Conservation (phyloP, 495 filamentous ascomycete species). For the Neurospora sublineolata region DNA sequence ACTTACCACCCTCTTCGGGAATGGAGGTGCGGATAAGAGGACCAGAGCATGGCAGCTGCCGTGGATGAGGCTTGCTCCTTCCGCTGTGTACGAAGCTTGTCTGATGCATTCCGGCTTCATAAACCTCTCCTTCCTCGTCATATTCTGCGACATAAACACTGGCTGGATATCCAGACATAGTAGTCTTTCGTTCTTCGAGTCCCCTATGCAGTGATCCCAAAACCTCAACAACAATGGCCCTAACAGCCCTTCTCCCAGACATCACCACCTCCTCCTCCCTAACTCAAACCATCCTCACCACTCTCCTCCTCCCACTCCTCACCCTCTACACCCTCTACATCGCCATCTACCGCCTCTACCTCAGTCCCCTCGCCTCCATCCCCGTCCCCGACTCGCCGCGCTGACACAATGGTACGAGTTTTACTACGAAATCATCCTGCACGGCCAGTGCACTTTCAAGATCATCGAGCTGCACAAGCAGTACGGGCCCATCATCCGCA, state of each 20-base stretch:
- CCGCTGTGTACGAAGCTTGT: background rate
- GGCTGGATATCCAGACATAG: background rate
- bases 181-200: background rate
- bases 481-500: constrained; percentile 20
- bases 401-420: constrained; percentile 36
- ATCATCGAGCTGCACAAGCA: constrained; percentile 13
- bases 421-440: constrained; percentile 26
- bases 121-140: background rate
- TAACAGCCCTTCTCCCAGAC: background rate
- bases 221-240: background rate
- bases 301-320: background rate
- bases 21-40: too few species aligned
- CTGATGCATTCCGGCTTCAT: background rate
- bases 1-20: too few species aligned
- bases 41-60: too few species aligned
- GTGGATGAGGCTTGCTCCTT: background rate
- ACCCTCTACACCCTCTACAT: constrained; percentile 3
- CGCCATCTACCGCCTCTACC: constrained; percentile 36
- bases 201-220: background rate
- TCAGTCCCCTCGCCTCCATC: constrained; percentile 38
- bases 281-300: background rate
- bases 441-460: constrained; percentile 6
- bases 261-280: background rate
- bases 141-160: background rate
- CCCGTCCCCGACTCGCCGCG: constrained; percentile 43